These are phyloP conservation scores for Zygoascus flipseniorum DNA, from an alignment of 805 yeast genomes.

Conservation along the genomic window DNA sequence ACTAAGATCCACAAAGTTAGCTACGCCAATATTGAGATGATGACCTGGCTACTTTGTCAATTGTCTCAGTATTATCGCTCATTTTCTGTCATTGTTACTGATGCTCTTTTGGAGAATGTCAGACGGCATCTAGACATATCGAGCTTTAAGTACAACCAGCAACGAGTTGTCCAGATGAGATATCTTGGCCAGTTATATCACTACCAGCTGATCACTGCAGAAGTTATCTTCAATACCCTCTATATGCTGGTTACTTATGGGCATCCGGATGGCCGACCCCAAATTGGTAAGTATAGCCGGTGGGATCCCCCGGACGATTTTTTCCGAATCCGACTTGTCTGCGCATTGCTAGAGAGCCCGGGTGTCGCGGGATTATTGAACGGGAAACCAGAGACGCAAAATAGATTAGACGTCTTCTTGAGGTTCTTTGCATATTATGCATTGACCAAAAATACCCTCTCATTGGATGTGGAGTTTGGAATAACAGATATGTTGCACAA, in stretches of 20 bases:
- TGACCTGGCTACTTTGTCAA: constrained; percentile 42
- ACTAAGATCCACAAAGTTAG: constrained; percentile 53
- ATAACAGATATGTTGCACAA: constrained; percentile 37
- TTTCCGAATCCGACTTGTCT: constrained; percentile 56
- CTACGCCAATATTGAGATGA: constrained; percentile 43
- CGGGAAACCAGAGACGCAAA: background rate
- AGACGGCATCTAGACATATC: constrained; percentile 57
- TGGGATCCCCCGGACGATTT: constrained; percentile 62
- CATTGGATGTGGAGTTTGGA: constrained; percentile 51
- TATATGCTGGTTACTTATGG: constrained; percentile 58
- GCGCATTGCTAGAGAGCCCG: constrained; percentile 33
- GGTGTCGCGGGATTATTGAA: constrained; percentile 4
- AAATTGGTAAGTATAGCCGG: constrained; percentile 31
- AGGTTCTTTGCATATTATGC: constrained; percentile 65
- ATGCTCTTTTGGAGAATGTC: constrained; percentile 55
- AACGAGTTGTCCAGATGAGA: constrained; percentile 51
- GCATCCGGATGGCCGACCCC: constrained; percentile 52
- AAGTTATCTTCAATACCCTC: constrained; percentile 42
- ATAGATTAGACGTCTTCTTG: constrained; percentile 34
- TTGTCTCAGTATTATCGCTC: constrained; percentile 31
- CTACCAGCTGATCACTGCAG: constrained; percentile 36
- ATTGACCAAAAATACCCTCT: constrained; percentile 53
- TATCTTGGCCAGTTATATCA: constrained; percentile 54
- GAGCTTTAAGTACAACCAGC: constrained; percentile 50
- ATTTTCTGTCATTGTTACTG: constrained; percentile 44